phyloP scores from a whole-genome alignment of 345 rosid species.

The Passiflora organensis region DNA sequence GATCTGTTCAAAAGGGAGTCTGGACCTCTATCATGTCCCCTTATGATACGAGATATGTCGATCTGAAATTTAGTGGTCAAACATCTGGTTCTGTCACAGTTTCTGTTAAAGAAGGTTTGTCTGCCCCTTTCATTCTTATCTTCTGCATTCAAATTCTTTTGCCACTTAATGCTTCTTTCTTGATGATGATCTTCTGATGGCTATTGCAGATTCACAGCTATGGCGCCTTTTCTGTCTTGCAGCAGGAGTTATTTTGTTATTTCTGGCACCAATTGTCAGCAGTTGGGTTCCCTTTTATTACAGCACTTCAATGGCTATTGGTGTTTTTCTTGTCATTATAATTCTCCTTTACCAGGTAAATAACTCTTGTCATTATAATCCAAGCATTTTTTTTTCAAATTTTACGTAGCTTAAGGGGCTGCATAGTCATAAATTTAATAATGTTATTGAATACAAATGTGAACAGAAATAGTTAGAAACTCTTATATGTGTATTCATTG shows the following conservation, averaged over 20 bases:
- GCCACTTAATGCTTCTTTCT: not conserved
- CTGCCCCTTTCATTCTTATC: conserved; percentile 1
- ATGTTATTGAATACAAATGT: too few species aligned
- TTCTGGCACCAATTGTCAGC: conserved; percentile 76
- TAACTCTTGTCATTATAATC: not conserved
- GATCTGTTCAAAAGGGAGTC: conserved; percentile 48
- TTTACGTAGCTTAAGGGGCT: too few species aligned
- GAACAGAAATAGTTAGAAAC: too few species aligned
- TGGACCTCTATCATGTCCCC: conserved; percentile 79
- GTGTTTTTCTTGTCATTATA: conserved; percentile 73
- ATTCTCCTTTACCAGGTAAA: conserved; percentile 82
- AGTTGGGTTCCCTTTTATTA: conserved; percentile 94
- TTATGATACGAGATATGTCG: conserved; percentile 59
- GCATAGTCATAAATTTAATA: too few species aligned
- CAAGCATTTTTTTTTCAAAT: not conserved
- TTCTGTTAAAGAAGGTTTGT: conserved; percentile 54
- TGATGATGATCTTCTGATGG: conserved; percentile 3
- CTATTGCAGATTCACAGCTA: conserved; percentile 58
- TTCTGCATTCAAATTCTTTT: not conserved
- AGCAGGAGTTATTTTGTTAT: conserved; percentile 47
- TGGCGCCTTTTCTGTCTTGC: conserved; percentile 81
- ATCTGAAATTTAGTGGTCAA: conserved; percentile 54
- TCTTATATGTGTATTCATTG: too few species aligned
- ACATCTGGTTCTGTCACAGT: conserved; percentile 45
- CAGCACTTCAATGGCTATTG: conserved; percentile 87